Evolutionary conservation across 2,329 filamentous ascomycete species (phyloP).

Genomic region (Alternaria metachromatica): DNA sequence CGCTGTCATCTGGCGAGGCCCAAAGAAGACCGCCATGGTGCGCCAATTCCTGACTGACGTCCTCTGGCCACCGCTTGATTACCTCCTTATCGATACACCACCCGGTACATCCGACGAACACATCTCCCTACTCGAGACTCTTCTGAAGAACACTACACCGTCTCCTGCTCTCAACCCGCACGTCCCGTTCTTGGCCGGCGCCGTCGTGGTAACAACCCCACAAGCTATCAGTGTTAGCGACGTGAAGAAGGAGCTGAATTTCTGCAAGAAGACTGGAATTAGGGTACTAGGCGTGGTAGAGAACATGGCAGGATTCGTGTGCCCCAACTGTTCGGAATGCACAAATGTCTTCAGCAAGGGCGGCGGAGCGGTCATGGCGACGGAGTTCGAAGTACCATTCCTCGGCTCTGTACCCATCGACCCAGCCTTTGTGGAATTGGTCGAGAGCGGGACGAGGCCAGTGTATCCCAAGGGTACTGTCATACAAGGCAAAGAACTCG

Average conservation of each 20-base stretch:
- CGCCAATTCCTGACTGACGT: conserved; percentile 94
- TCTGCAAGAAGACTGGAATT: conserved; percentile 84
- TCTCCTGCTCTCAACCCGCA: conserved; percentile 11
- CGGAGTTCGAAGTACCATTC: conserved; percentile 83
- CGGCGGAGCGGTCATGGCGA: conserved; percentile 86
- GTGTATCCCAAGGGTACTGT: conserved; percentile 72
- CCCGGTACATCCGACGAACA: conserved; percentile 97
- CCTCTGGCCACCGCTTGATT: conserved; percentile 85
- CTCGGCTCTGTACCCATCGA: conserved; percentile 90
- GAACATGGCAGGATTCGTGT: conserved; percentile 96
- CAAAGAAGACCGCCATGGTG: conserved; percentile 99
- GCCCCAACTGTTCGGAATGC: conserved; percentile 77
- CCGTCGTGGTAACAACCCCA: conserved; percentile 94
- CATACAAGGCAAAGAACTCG: conserved; percentile 42
- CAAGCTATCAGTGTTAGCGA: conserved; percentile 93
- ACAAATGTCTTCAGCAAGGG: conserved; percentile 93
- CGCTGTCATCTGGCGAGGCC: conserved; percentile 95
- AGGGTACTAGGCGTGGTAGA: conserved; percentile 87
- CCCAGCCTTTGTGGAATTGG: conserved; percentile 84
- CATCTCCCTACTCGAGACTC: conserved; percentile 86
- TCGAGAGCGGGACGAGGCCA: conserved; percentile 75
- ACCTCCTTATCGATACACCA: conserved; percentile 92
- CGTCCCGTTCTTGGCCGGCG: conserved; percentile 68
- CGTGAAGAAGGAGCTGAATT: conserved; percentile 93
- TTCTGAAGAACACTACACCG: conserved; percentile 58